A percentile compares a stretch with the other conserved stretches of the same genome.
Evolutionary conservation across 805 yeast species (phyloP).

Genomic region (Schwanniomyces vanrijiae): DNA sequence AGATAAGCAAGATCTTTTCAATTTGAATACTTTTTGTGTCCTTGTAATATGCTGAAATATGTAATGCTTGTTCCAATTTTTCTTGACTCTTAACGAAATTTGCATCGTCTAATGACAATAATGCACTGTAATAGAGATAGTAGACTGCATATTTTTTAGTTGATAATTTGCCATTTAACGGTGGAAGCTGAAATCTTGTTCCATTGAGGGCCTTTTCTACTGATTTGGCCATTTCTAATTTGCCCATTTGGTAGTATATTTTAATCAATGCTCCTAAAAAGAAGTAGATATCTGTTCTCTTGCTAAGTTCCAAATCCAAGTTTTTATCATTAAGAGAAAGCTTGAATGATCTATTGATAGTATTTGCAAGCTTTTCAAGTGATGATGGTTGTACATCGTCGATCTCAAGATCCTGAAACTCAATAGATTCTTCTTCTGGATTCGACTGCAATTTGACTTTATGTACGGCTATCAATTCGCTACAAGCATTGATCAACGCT

Average conservation of each 20-base stretch:
- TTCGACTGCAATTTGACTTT: constrained; percentile 31
- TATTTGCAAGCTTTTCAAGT: constrained; percentile 57
- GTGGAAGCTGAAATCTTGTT: constrained; percentile 53
- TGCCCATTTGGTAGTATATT: constrained; percentile 64
- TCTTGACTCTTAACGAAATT: constrained; percentile 52
- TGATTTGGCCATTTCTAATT: constrained; percentile 71
- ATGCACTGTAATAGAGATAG: constrained; percentile 69
- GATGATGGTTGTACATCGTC: constrained; percentile 20
- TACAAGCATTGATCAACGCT: constrained; percentile 40
- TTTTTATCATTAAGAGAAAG: constrained; percentile 77
- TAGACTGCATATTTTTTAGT: constrained; percentile 50
- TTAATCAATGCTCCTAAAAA: constrained; percentile 70
- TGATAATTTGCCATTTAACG: constrained; percentile 34
- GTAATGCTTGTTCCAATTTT: constrained; percentile 53
- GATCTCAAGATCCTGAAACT: constrained; percentile 20
- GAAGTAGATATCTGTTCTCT: constrained; percentile 65
- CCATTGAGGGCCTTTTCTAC: constrained; percentile 68
- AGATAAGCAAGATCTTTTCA: constrained; percentile 53
- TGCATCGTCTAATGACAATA: constrained; percentile 63
- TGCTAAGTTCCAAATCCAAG: constrained; percentile 46
- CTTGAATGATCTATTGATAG: constrained; percentile 72
- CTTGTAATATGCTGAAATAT: constrained; percentile 23
- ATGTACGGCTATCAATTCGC: constrained; percentile 41
- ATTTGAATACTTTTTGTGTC: constrained; percentile 27
- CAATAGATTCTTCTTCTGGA: constrained; percentile 21